These are phyloP conservation scores for Ophiostoma populinum DNA, from an alignment of 2,329 filamentous ascomycete genomes.

Conservation along the genomic window DNA sequence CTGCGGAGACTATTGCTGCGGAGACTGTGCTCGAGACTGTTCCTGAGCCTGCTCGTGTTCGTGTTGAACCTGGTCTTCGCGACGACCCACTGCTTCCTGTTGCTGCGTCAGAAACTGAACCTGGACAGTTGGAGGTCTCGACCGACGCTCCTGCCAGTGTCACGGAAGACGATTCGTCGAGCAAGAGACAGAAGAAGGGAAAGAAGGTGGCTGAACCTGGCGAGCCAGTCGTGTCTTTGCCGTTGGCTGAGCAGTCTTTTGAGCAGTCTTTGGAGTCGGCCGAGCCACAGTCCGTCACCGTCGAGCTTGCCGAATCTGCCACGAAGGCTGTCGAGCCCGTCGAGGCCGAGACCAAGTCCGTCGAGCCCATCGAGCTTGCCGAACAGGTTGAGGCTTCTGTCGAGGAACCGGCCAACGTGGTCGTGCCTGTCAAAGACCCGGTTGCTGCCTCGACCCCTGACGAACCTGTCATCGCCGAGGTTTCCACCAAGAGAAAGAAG, in stretches of 20 bases:
- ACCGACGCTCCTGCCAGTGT: not conserved
- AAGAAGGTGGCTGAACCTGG: too few species aligned
- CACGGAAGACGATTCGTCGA: too few species aligned
- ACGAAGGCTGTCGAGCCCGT: not conserved
- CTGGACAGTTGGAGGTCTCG: not conserved
- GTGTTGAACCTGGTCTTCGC: not conserved
- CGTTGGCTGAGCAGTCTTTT: too few species aligned
- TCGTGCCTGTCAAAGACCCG: too few species aligned
- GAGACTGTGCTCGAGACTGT: not conserved
- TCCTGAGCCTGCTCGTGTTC: not conserved
- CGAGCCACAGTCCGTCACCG: not conserved
- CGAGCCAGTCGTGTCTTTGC: too few species aligned
- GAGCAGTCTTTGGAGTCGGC: too few species aligned
- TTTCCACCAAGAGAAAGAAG: constrained; percentile 16
- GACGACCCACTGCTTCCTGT: not conserved
- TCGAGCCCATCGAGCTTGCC: not conserved
- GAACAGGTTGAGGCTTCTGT: not conserved
- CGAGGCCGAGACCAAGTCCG: not conserved
- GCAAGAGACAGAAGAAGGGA: too few species aligned
- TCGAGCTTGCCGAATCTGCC: not conserved
- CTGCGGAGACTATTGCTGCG: not conserved
- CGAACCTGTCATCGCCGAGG: not conserved
- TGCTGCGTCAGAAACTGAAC: not conserved
- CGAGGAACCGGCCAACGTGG: too few species aligned
- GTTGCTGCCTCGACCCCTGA: not conserved